Evolutionary conservation across 148 eudicot genomes (phyloP), one percentile per base, ranked within the genome.

Genomic region (Gaultheria prostrata): DNA sequence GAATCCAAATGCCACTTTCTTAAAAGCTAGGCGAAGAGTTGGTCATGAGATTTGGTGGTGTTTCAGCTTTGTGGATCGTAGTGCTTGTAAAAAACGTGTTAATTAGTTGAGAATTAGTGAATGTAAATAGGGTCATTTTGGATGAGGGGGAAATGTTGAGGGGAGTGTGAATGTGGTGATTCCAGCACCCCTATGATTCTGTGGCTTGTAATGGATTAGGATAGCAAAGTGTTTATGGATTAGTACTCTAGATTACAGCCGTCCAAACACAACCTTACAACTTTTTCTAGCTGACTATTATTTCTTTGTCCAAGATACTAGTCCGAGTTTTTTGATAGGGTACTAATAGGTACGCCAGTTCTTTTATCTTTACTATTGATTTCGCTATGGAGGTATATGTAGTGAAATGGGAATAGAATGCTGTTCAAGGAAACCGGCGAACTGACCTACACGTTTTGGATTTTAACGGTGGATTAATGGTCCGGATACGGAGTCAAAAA

Each of bases 1-100:
- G 99, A 97, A 82, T 89, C 97, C 11, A 97, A 90, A 77, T 94
- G 93, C 77, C 91, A 86, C 63, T 91, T 93, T 81, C 80, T 90
- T 50, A 91, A 89, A 46, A 91, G 89, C 89, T 91, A 86, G 56
- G 69, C 6, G 3, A 20, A 8, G 24, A 10, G 12, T 17, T 35
- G 30, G 48, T 51, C 12, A 32, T 1, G 61, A 39, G 17, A 32
- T 78, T 43, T 61, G 10, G 24, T 30, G 43, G 39, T 54, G 18
- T 30, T 63, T 79, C 67, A 54, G 43, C 50, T 57, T 54, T 84
- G 61, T 30, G 56, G 32, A 56, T 50, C 69, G 77, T 53, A 78
- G 4, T 56, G 51, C 51, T 35, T 30, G 76, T 80, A n/a, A 57
- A 61, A 24, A 77, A 28, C 30, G 51, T 21, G 24, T 21, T 65